Evolutionary conservation across 1,284 basidiomycete genomes (phyloP), one percentile per base, ranked within the genome.

Genomic region (Ceraceosorus guamensis): DNA sequence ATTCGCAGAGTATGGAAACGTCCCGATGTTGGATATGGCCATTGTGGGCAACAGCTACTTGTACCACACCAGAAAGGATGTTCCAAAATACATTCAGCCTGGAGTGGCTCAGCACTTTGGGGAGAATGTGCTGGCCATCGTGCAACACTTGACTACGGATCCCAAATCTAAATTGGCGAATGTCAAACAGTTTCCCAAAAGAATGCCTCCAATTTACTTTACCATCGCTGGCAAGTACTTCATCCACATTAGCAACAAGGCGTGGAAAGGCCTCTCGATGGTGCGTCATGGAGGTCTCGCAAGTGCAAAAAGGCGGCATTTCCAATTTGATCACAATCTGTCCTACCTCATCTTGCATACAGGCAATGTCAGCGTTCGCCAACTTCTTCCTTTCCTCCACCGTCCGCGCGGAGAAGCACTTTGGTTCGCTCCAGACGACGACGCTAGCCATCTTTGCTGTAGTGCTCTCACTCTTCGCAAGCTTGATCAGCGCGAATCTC

Each of bases 11-110:
- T 98, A 98, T 75, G 81, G 95, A 37, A 61, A 68, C 56, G 65
- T 78, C 35, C 75, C 75, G 3, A 78, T 78, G 2, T 61, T 79
- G 30, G 76, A 95, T 85, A 91, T 96, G 83, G 93, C 93, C 0
- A 80, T 97, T 37, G 86, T 96, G 10, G 89, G 90, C 18, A 90
- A 95, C 76, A 88, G 86, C 62, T 98, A 97, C 75, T 80, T 91
- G 57, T 95, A 93, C 75, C 90, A 93, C 76, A 93, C 89, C 77
- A 85, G 87, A 55, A 87, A 84, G 81, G 90, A 93, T 76, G 70
- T 86, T 2, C 87, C 89, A 5, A 84, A 86, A 63, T 85, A 91
- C 68, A 87, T 93, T 49, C 80, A 90, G 74, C 79, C 83, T 3
- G 89, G 90, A 31, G 87, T 87, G 2, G 57, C 79, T 2, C 79